Percentiles rank a stretch among this genome's conserved stretches.
These are phyloP conservation scores for Stramenopiles sp. DNA, from an alignment of 352 stramenopile species.

Conservation along the genomic window DNA sequence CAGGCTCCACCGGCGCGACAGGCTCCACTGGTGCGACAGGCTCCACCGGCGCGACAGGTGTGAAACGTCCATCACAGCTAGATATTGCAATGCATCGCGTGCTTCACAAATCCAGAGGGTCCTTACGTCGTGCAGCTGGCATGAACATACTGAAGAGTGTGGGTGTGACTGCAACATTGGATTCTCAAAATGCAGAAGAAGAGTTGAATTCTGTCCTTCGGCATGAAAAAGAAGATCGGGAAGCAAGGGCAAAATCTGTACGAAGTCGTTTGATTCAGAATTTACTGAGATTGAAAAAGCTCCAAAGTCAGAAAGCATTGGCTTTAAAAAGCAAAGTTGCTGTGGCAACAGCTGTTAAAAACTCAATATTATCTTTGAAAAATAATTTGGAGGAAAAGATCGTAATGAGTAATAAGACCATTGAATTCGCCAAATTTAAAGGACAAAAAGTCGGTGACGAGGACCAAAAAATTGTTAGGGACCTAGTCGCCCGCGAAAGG, in stretches of 20 bases:
- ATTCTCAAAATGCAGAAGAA: not conserved
- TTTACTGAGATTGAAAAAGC: not conserved
- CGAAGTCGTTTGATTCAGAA: not conserved
- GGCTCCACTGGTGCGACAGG: not conserved
- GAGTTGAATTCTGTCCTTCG: constrained; percentile 8
- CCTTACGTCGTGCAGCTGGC: constrained; percentile 4
- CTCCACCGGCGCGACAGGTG: too few relatives aligned
- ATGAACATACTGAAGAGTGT: constrained; percentile 2
- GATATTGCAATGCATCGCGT: not conserved
- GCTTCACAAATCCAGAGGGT: not conserved
- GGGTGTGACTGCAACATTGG: not conserved
- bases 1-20: not conserved
- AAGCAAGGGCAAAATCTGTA: not conserved
- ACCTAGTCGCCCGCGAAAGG: not conserved
- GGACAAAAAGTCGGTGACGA: not conserved
- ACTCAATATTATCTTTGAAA: not conserved
- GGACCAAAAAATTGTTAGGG: not conserved
- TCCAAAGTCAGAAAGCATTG: not conserved
- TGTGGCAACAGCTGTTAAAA: not conserved
- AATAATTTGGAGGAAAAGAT: not conserved
- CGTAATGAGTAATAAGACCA: not conserved
- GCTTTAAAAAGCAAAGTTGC: constrained; percentile 11
- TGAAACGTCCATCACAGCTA: not conserved
- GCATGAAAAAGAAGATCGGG: not conserved
- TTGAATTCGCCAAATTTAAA: not conserved